Evolutionary conservation across 1,139 yeast species (phyloP).

Genomic region (Saccharomyces hybrid): DNA sequence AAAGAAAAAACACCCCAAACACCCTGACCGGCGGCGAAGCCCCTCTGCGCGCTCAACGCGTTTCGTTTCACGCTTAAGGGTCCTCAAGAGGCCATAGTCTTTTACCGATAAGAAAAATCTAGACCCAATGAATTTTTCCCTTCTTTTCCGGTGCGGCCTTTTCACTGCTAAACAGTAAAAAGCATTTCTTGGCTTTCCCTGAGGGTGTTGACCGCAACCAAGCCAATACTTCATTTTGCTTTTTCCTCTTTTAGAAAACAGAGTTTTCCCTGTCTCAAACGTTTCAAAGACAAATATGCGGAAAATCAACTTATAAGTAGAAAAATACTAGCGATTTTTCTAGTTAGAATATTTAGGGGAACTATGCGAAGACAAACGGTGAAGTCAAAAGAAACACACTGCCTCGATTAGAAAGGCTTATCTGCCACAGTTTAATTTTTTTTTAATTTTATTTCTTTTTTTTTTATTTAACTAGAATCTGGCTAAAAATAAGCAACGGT

Average conservation of each 20-base stretch:
- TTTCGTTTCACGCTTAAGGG: background rate
- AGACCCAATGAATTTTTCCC: background rate
- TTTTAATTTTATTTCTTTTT: background rate
- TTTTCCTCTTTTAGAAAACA: background rate
- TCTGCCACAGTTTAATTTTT: background rate
- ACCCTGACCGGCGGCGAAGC: slow-evolving; percentile 1
- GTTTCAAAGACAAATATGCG: background rate
- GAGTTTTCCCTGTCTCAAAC: background rate
- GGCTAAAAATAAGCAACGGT: background rate
- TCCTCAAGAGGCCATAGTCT: background rate
- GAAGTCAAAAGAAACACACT: background rate
- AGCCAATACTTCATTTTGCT: background rate
- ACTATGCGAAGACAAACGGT: background rate
- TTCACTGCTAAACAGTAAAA: background rate
- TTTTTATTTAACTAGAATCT: background rate
- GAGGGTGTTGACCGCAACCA: background rate
- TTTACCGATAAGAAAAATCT: background rate
- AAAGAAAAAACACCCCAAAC: background rate
- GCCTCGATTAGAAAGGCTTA: background rate
- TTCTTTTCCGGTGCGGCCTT: slow-evolving; percentile 1
- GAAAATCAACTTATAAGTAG: background rate
- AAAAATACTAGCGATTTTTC: background rate
- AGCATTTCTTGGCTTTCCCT: background rate
- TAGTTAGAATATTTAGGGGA: background rate
- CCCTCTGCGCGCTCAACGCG: background rate